Base-by-base conservation (phyloP, 305 asterid species). In the Salvia sclarea region DNA sequence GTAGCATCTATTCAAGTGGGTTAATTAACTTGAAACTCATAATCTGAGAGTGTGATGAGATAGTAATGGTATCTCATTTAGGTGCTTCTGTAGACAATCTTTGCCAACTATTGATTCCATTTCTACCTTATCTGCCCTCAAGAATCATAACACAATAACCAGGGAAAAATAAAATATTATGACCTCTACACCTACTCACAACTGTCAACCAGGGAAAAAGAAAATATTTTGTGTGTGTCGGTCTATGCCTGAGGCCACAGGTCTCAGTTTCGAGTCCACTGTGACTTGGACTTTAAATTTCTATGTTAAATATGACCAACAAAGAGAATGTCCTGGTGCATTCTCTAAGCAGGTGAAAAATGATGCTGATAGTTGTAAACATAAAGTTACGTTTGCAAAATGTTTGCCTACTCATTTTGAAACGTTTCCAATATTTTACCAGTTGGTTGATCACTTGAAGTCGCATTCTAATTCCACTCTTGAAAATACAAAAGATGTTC, bases 401-500 rank as follows among this genome's bases (percentile, higher is more conserved):
- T 68, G 35, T 66, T 62, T 62, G 66, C 67, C 60, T 63, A 48
- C 63, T 76, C 66, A 72, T 72, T 44, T 58, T 78, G 28, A 71
- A 69, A 72, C 73, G 74, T 38, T 72, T 78, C 55, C 72, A 25
- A 47, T 63, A 61, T 67, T 69, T 28, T 30, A 37, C 73, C 82
- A 95, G 99, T 72, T 87, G 80, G 89, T 92, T 76, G 82, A 79
- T 75, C 86, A 86, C 77, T 65, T 95, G 78, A 91, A 86, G 65
- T 76, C 85, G 44, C 80, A 79, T 64, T 77, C 96, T 61, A 72
- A 70, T 52, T 64, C 55, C 73, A 53, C 78, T 37, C 79, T 75
- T 76, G 92, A 84, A 21, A 68, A 44, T 54, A 73, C 77, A 72
- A 81, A 78, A 66, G 77, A 66, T 68, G 89, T 83, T 69, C 79